These are phyloP conservation scores for Penicillium sp. DNA, from an alignment of 2,329 filamentous ascomycete genomes.

Conservation along the genomic window DNA sequence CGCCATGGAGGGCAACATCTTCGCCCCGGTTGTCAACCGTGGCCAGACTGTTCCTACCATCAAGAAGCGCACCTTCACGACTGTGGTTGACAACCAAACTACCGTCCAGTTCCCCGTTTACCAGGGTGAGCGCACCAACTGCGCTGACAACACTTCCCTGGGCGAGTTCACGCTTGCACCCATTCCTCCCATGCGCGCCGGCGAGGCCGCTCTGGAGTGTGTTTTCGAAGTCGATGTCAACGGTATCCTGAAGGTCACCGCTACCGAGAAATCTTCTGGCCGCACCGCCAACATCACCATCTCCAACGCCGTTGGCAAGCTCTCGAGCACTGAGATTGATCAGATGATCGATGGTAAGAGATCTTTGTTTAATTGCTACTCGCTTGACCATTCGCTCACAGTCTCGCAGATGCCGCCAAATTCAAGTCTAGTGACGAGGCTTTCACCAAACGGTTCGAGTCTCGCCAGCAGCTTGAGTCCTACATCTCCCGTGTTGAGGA, in stretches of 20 bases:
- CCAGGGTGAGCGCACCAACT: conserved; percentile 97
- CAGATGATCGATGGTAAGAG: conserved; percentile 82
- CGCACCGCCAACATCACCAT: conserved; percentile 99
- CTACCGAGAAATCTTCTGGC: conserved; percentile 97
- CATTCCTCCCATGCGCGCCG: conserved; percentile 80
- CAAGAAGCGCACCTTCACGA: conserved; percentile 89
- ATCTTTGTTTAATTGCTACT: no score
- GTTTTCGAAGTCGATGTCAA: conserved; percentile 99
- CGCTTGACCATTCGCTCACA: no score
- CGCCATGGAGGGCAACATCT: conserved; percentile 99
- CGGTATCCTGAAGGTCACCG: conserved; percentile 99
- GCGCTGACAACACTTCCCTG: conserved; percentile 95
- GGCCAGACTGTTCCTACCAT: conserved; percentile 73
- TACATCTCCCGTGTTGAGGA: conserved; percentile 99
- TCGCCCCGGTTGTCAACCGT: conserved; percentile 84
- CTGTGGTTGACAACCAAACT: conserved; percentile 63
- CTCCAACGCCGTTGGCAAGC: conserved; percentile 98
- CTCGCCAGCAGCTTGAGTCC: conserved; percentile 97
- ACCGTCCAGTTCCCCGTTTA: conserved; percentile 88
- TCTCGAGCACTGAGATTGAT: conserved; percentile 91
- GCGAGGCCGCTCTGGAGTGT: conserved; percentile 93
- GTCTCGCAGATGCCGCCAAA: conserved; percentile 75
- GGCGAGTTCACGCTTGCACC: conserved; percentile 96
- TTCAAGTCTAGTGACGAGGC: conserved; percentile 98
- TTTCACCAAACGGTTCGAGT: conserved; percentile 99